Evolutionary conservation across 768 basidiomycete genomes (phyloP), one percentile per base, ranked within the genome.

Genomic region (Neoboletus magnificus): DNA sequence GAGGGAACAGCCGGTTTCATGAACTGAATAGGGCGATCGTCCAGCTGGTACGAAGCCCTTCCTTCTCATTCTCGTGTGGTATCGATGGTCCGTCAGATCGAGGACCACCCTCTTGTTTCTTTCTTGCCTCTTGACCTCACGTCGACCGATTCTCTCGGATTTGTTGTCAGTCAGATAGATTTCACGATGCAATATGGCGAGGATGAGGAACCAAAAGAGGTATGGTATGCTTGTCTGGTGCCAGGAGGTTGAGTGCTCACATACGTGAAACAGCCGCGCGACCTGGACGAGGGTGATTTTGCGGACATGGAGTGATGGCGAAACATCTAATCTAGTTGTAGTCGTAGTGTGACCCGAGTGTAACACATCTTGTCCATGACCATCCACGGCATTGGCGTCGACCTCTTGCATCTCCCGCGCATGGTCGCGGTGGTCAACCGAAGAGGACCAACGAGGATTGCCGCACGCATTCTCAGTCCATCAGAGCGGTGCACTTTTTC

Each of bases 101-200:
- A 98, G 70, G 97, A 98, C 71, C 94, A 98, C 70, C 97, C 96
- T 29, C 82, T 99, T 39, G 97, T 99, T 22, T 94, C 93, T 2
- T 99, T 99, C 77, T 74, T 99, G 36, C 95, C 97, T 4, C 81
- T 99, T 39, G 93, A 99, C 73, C 83, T 98, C 33, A 86, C 93
- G 16, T 83, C 85, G 58, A 82, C 93, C 47, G 93, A 97, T 64
- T 95, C 93, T 1, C 79, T 99, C 50, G 91, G 92, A 66, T 86
- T 83, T 2, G 86, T 98, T 11, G 79, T 99, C 56, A 94, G 93
- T 69, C 94, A 99, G 70, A 90, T 99, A 51, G 97, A 99, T 75
- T 96, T 93, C 64, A 89, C 93, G 55, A 94, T 99, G 86, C 97
- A 99, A 69, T 99, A 97, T 65, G 96, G 96, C 33, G 96, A 98